A percentile compares a stretch with the other conserved stretches of the same genome.
Evolutionary conservation across 495 filamentous ascomycete species (phyloP).

Genomic region (Aspergillus baeticus): DNA sequence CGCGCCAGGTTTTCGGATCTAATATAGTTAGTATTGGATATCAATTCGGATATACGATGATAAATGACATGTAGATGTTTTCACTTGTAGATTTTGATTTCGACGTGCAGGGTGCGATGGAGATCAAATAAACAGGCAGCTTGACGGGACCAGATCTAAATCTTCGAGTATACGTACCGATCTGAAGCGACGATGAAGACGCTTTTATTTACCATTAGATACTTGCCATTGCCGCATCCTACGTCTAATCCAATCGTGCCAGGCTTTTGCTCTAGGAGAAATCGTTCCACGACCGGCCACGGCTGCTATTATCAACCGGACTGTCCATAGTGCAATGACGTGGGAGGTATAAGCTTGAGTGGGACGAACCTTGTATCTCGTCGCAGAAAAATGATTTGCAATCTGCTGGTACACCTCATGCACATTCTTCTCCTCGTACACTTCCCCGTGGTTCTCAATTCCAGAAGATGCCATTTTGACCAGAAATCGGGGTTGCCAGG

Average conservation of each 20-base stretch:
- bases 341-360: neutral
- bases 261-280: conserved; percentile 62
- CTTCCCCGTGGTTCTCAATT: conserved; percentile 21
- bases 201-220: conserved; percentile 73
- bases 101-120: neutral
- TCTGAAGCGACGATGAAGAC: conserved; percentile 87
- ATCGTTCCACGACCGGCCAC: conserved; percentile 88
- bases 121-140: conserved; percentile 7
- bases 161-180: conserved; percentile 57
- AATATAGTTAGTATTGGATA: conserved; percentile 20
- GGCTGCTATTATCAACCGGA: conserved; percentile 47
- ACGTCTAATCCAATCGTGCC: conserved; percentile 89
- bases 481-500: neutral
- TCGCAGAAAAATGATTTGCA: conserved; percentile 90
- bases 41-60: neutral
- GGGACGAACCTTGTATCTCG: conserved; percentile 74
- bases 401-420: conserved; percentile 94
- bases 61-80: neutral
- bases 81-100: neutral
- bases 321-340: neutral
- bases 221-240: conserved; percentile 94
- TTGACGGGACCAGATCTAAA: neutral
- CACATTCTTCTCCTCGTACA: conserved; percentile 82
- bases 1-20: conserved; percentile 70
- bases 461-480: conserved; percentile 12